These are phyloP conservation scores for Ceratopteris richardii DNA, from an alignment of 75 land plant species.

Conservation along the genomic window DNA sequence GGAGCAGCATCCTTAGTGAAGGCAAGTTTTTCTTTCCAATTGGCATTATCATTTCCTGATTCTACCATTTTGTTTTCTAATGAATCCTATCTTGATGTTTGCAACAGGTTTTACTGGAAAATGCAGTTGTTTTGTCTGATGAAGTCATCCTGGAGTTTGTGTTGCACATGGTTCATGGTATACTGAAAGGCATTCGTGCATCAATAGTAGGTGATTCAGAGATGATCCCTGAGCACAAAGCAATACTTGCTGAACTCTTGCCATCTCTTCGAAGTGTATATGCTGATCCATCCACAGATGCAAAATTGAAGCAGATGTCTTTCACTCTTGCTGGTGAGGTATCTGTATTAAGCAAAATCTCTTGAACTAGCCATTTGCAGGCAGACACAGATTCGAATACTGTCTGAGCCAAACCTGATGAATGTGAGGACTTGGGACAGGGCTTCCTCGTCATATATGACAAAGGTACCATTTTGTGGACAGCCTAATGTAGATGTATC, in stretches of 20 bases:
- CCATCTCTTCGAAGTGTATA: conserved; percentile 11
- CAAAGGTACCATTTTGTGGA: too few relatives aligned
- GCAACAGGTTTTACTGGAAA: conserved; percentile 11
- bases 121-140: conserved; percentile 5
- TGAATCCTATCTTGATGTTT: background rate
- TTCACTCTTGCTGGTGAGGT: conserved; percentile 8
- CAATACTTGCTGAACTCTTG: conserved; percentile 1
- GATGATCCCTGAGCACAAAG: background rate
- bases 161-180: conserved; percentile 17
- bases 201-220: background rate
- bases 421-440: too few relatives aligned
- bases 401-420: too few relatives aligned
- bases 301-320: conserved; percentile 12
- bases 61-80: background rate
- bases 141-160: conserved; percentile 15
- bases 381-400: too few relatives aligned
- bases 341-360: too few relatives aligned
- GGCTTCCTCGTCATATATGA: too few relatives aligned
- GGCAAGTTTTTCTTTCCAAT: background rate
- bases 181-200: conserved; percentile 11
- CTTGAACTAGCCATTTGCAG: too few relatives aligned
- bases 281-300: conserved; percentile 2
- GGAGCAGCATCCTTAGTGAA: conserved; percentile 7
- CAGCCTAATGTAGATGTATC: too few relatives aligned
- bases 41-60: too few relatives aligned